These are phyloP conservation scores for Rhodotorula sp. DNA, from an alignment of 1,284 basidiomycete species.

Conservation along the genomic window DNA sequence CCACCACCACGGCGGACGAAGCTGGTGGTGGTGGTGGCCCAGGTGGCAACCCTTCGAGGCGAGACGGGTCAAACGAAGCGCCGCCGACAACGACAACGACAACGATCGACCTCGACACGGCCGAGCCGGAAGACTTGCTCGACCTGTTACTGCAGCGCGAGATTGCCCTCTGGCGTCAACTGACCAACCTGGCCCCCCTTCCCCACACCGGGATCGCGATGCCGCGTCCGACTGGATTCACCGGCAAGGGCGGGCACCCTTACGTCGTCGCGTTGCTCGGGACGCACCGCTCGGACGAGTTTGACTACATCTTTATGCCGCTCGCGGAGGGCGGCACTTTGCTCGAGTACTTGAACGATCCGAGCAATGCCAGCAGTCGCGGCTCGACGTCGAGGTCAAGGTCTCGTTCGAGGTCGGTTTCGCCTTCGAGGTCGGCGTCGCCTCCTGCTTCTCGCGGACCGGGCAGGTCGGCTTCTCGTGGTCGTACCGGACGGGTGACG, in stretches of 20 bases:
- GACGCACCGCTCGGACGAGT: slow-evolving; percentile 61
- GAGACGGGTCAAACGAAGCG: not conserved
- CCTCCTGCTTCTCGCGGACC: not conserved
- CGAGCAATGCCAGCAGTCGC: not conserved
- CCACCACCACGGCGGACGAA: not conserved
- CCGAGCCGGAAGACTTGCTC: slow-evolving; percentile 52
- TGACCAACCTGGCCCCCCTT: slow-evolving; percentile 55
- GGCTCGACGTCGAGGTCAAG: not conserved
- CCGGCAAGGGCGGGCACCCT: slow-evolving; percentile 43
- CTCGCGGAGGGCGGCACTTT: slow-evolving; percentile 80
- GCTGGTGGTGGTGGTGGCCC: not conserved
- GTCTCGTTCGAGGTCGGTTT: not conserved
- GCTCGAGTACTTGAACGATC: slow-evolving; percentile 66
- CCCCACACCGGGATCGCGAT: slow-evolving; percentile 51
- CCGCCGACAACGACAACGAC: not conserved
- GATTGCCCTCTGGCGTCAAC: slow-evolving; percentile 70
- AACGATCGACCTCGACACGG: not conserved
- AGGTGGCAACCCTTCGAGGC: not conserved
- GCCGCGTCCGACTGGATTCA: slow-evolving; percentile 3
- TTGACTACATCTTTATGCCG: slow-evolving; percentile 80
- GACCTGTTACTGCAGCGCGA: slow-evolving; percentile 64
- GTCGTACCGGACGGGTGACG: not conserved
- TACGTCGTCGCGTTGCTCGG: slow-evolving; percentile 78
- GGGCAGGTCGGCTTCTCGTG: not conserved
- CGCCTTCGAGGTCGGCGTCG: not conserved